Evolutionary conservation across 2,329 filamentous ascomycete species (phyloP).

Genomic region (Diaporthe sp.): DNA sequence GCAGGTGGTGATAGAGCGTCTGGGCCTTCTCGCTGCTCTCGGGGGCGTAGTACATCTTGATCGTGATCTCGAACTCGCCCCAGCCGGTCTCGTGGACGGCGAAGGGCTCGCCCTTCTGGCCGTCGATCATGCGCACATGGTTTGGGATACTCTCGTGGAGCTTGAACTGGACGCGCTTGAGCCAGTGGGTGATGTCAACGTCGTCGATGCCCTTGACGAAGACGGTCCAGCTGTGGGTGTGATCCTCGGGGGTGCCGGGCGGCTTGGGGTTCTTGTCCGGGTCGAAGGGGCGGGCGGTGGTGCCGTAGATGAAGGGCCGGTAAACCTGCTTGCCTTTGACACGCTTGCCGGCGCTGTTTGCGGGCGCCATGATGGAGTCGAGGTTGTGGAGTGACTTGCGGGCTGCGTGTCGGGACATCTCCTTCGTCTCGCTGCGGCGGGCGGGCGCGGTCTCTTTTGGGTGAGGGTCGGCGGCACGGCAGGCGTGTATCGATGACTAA

Average conservation of each 20-base stretch:
- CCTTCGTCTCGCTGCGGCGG: conserved; percentile 24
- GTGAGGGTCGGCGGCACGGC: neutral
- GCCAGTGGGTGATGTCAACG: conserved; percentile 93
- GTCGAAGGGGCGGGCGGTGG: conserved; percentile 84
- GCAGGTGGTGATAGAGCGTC: conserved; percentile 93
- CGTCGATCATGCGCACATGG: conserved; percentile 86
- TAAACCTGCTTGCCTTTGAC: conserved; percentile 76
- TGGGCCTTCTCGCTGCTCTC: conserved; percentile 94
- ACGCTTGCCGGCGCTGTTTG: conserved; percentile 71
- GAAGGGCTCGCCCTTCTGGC: conserved; percentile 78
- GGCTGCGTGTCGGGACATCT: conserved; percentile 41
- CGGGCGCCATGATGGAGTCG: conserved; percentile 67
- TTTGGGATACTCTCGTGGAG: conserved; percentile 97
- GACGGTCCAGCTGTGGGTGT: conserved; percentile 97
- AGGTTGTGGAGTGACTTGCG: conserved; percentile 35
- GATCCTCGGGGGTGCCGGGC: conserved; percentile 83
- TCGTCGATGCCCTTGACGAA: conserved; percentile 93
- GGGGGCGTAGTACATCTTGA: conserved; percentile 93
- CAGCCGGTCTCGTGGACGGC: conserved; percentile 93
- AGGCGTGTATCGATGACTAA: conserved; percentile 10
- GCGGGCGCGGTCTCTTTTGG: neutral
- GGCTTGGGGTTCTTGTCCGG: conserved; percentile 84
- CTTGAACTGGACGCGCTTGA: conserved; percentile 98
- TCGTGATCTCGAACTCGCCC: conserved; percentile 97
- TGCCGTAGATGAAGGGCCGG: conserved; percentile 81